A percentile compares a stretch with the other conserved stretches of the same genome.
phyloP scores from a whole-genome alignment of 2,329 filamentous ascomycete species.

The Alternaria consortialis region DNA sequence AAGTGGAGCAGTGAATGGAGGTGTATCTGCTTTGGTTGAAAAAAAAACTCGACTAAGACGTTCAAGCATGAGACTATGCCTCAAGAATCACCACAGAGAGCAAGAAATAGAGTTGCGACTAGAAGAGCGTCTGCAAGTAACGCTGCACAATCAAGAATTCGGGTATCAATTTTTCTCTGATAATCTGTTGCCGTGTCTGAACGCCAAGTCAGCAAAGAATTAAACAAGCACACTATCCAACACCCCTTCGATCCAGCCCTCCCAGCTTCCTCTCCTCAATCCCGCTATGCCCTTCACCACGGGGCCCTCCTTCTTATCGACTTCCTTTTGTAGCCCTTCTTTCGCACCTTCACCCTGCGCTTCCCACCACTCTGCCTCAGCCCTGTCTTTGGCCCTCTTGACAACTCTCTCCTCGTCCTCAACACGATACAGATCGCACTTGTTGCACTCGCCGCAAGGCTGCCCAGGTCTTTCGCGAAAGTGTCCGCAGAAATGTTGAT shows the following conservation, averaged over 20 bases:
- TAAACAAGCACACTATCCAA: slow-evolving; percentile 30
- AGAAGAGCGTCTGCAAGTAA: neutral
- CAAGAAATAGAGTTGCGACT: neutral
- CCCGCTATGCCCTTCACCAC: slow-evolving; percentile 16
- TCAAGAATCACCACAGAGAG: neutral
- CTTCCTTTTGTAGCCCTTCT: slow-evolving; percentile 33
- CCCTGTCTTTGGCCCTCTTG: slow-evolving; percentile 52
- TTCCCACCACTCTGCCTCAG: slow-evolving; percentile 59
- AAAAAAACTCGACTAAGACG: neutral
- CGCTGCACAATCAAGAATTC: neutral
- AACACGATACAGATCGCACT: slow-evolving; percentile 60
- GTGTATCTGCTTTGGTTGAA: neutral
- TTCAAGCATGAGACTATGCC: neutral
- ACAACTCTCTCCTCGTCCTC: slow-evolving; percentile 59
- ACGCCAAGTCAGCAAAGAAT: slow-evolving; percentile 4
- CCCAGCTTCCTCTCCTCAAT: slow-evolving; percentile 27
- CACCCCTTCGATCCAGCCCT: slow-evolving; percentile 28
- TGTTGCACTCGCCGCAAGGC: slow-evolving; percentile 78
- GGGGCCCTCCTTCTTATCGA: slow-evolving; percentile 20
- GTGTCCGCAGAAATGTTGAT: slow-evolving; percentile 95
- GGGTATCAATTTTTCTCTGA: slow-evolving; percentile 5
- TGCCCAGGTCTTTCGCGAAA: slow-evolving; percentile 83
- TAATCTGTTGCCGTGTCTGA: neutral
- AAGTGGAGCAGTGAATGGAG: neutral
- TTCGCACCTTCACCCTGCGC: slow-evolving; percentile 43